Percentiles rank a stretch among this genome's conserved stretches.
Conservation (phyloP, 768 basidiomycete species). For the Coprinopsis strossmayeri region DNA sequence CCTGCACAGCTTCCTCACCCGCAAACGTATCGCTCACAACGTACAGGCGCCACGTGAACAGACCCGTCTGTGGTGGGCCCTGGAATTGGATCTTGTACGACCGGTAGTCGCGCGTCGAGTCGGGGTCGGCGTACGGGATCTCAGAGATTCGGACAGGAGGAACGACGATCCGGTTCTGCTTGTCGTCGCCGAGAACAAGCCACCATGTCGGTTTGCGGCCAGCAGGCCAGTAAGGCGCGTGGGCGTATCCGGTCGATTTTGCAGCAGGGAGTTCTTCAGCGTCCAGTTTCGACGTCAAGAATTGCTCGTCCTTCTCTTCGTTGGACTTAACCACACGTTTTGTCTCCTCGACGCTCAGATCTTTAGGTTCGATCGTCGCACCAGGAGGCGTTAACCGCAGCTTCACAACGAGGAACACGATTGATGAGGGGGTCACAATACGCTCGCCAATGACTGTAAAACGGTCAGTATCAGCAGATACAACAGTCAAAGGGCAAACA, state of each 20-base stretch:
- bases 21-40: slow-evolving; percentile 86
- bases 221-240: slow-evolving; percentile 89
- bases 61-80: slow-evolving; percentile 76
- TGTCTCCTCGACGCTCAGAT: slow-evolving; percentile 40
- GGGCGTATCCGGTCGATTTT: slow-evolving; percentile 54
- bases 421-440: slow-evolving; percentile 78
- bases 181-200: slow-evolving; percentile 84
- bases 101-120: slow-evolving; percentile 53
- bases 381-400: slow-evolving; percentile 63
- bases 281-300: slow-evolving; percentile 57
- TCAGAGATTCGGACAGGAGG: slow-evolving; percentile 80
- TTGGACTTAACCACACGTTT: slow-evolving; percentile 40
- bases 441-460: slow-evolving; percentile 82
- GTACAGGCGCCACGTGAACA: slow-evolving; percentile 86
- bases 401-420: slow-evolving; percentile 83
- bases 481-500: background rate
- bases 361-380: slow-evolving; percentile 25
- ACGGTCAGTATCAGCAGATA: background rate
- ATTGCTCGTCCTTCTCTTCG: slow-evolving; percentile 63
- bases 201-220: slow-evolving; percentile 92
- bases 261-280: slow-evolving; percentile 51
- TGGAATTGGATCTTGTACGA: slow-evolving; percentile 93
- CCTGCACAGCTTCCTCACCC: slow-evolving; percentile 66
- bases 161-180: slow-evolving; percentile 77
- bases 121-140: slow-evolving; percentile 55